Conservation (phyloP, 495 filamentous ascomycete species). For the Paragyromitra xinjiangensis region DNA sequence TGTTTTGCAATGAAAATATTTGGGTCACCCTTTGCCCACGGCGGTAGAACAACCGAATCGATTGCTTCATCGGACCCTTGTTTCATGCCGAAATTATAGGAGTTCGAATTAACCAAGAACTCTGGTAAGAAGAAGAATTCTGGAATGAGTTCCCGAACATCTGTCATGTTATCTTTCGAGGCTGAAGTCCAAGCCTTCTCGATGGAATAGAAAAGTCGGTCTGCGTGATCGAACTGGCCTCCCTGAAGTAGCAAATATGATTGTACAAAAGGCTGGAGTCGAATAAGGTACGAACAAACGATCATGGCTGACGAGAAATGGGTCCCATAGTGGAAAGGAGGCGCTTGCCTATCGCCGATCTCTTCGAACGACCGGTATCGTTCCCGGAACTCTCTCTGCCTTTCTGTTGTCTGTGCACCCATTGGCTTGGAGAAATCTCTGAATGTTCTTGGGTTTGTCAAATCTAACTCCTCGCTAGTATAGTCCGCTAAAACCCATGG, state of each 20-base stretch:
- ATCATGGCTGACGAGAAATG: constrained; percentile 99
- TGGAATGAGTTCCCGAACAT: constrained; percentile 91
- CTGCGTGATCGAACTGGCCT: constrained; percentile 94
- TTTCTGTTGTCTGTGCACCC: constrained; percentile 83
- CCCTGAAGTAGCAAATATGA: constrained; percentile 97
- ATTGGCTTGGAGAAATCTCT: constrained; percentile 94
- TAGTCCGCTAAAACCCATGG: constrained; percentile 97
- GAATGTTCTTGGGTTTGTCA: constrained; percentile 83
- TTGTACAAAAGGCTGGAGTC: constrained; percentile 93
- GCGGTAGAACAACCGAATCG: constrained; percentile 83
- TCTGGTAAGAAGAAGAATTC: constrained; percentile 98
- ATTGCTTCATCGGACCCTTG: constrained; percentile 82
- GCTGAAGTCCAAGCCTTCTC: constrained; percentile 90
- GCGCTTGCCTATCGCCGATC: constrained; percentile 79
- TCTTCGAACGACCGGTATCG: constrained; percentile 88
- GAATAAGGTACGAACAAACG: constrained; percentile 93
- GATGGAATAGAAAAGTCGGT: constrained; percentile 93
- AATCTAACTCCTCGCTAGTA: constrained; percentile 91
- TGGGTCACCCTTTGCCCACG: constrained; percentile 96
- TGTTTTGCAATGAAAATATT: constrained; percentile 96
- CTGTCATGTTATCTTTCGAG: constrained; percentile 86
- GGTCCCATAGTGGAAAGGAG: constrained; percentile 95
- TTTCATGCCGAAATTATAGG: constrained; percentile 87
- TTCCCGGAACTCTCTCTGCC: constrained; percentile 79
- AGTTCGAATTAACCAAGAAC: constrained; percentile 88